Base-by-base conservation (phyloP, 2,329 filamentous ascomycete species). In the Apiospora sp. region DNA sequence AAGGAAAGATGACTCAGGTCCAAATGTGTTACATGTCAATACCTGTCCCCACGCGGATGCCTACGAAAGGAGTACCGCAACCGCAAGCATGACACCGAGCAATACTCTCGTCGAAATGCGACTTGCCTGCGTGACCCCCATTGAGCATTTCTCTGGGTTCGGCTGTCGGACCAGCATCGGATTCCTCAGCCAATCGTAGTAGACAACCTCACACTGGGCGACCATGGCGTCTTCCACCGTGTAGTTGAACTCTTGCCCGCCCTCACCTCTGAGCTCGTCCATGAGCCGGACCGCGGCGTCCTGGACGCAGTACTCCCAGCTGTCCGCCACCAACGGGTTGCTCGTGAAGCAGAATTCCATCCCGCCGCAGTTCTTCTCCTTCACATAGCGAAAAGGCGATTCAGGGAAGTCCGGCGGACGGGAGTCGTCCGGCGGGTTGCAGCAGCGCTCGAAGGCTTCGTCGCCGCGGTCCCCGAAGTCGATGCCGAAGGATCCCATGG, bases 1-100 rank as follows among this genome's bases (percentile, higher is more conserved):
- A 46, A 19, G 6, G 6, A 46, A 7, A 0, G 22, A 7, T 19
- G 4, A 22, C 0, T 22, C 3, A 6, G 6, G 44, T 6, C 44
- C 6, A 7, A 6, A 19, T 1, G 16, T 5, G 16, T 2, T 22
- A 1, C 16, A 46, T 19, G 6, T 1, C 16, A 0, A 19, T 46
- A 6, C 5, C 1, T 6, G 4, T 46, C 44, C 14, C 16, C 22
- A 19, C 5, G 5, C 7, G 4, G 44, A 0, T 46, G 44, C 19
- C 4, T 46, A 46, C 16, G 19, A 19, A 19, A 48, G 44, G 8
- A 22, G 7, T 22, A 22, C 19, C 8, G 44, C 7, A 48, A 16
- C 16, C 19, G 7, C 44, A 22, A 48, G 44, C 1, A 8, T 8
- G 6, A 10, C 22, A 10, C 19, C 7, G 22, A 49, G 46, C 10